phyloP scores from a whole-genome alignment of 2,329 filamentous ascomycete species.

The Sporothrix phasma region DNA sequence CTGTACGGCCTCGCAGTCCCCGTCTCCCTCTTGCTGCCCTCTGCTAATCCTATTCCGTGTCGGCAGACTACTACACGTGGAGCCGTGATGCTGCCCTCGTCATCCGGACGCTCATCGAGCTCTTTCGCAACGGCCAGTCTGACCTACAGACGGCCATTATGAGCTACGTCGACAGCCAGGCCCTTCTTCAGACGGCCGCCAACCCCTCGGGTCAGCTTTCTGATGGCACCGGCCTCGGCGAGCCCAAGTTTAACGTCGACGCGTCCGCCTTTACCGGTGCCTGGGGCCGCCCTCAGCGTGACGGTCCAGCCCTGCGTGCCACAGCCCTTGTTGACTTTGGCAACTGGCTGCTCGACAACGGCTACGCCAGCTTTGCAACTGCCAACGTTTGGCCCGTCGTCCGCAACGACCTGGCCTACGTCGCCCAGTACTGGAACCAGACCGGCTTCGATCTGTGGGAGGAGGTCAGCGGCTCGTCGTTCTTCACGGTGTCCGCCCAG shows the following conservation, averaged over 20 bases:
- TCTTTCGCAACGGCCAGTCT: slow-evolving; percentile 39
- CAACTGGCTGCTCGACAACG: slow-evolving; percentile 55
- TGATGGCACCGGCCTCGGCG: slow-evolving; percentile 49
- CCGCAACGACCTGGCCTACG: slow-evolving; percentile 65
- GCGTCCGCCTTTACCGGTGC: slow-evolving; percentile 51
- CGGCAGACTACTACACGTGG: slow-evolving; percentile 61
- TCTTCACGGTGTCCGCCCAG: slow-evolving; percentile 64
- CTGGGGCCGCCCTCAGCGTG: slow-evolving; percentile 71
- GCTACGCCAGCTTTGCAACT: slow-evolving; percentile 46
- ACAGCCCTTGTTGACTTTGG: slow-evolving; percentile 64
- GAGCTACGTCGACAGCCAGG: slow-evolving; percentile 59
- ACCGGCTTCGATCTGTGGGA: slow-evolving; percentile 74
- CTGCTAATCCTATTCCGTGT: not conserved
- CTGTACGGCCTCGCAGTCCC: slow-evolving; percentile 33
- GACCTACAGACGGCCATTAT: slow-evolving; percentile 50
- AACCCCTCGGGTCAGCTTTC: slow-evolving; percentile 57
- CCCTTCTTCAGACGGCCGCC: slow-evolving; percentile 52
- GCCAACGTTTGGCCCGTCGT: slow-evolving; percentile 62
- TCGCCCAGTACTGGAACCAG: slow-evolving; percentile 60
- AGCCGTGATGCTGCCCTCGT: slow-evolving; percentile 63
- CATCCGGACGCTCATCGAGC: slow-evolving; percentile 59
- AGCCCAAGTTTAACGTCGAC: slow-evolving; percentile 64
- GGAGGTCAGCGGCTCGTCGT: slow-evolving; percentile 65
- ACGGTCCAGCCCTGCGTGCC: slow-evolving; percentile 68
- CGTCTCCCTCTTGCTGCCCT: not conserved